Conservation (phyloP, 1,284 basidiomycete genomes). For the Testicularia cyperi region DNA sequence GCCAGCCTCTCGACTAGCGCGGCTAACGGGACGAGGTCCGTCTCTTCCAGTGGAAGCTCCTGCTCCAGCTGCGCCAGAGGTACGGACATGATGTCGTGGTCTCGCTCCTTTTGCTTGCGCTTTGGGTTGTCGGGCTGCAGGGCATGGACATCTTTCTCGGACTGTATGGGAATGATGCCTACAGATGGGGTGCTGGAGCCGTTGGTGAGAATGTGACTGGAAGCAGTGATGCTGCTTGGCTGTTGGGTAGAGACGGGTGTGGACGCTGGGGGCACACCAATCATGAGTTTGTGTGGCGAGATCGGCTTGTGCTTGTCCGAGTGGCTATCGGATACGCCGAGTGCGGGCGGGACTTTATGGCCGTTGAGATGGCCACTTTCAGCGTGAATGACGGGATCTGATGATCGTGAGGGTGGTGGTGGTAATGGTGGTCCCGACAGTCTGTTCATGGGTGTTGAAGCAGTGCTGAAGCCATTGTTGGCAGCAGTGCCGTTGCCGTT, state of each 20-base stretch:
- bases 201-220: no score
- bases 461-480: no score
- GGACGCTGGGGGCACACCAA: conserved; percentile 29
- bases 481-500: no score
- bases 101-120: conserved; percentile 20
- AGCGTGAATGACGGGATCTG: no score
- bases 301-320: conserved; percentile 4
- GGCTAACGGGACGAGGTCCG: conserved; percentile 74
- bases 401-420: no score
- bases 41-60: conserved; percentile 74
- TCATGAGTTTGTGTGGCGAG: conserved; percentile 36
- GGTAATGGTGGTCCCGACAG: no score
- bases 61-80: conserved; percentile 65
- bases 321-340: no score
- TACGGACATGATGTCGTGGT: conserved; percentile 17
- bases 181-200: no score
- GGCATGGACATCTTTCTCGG: background rate
- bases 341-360: no score
- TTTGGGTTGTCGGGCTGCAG: conserved; percentile 6
- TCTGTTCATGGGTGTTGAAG: no score
- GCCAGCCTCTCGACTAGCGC: conserved; percentile 75
- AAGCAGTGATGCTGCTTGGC: background rate
- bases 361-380: no score
- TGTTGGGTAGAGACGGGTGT: conserved; percentile 12
- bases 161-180: no score